A percentile compares a stretch with the other conserved stretches of the same genome.
Evolutionary conservation across 495 filamentous ascomycete species (phyloP).

Genomic region (Lentithecium fluviatile): DNA sequence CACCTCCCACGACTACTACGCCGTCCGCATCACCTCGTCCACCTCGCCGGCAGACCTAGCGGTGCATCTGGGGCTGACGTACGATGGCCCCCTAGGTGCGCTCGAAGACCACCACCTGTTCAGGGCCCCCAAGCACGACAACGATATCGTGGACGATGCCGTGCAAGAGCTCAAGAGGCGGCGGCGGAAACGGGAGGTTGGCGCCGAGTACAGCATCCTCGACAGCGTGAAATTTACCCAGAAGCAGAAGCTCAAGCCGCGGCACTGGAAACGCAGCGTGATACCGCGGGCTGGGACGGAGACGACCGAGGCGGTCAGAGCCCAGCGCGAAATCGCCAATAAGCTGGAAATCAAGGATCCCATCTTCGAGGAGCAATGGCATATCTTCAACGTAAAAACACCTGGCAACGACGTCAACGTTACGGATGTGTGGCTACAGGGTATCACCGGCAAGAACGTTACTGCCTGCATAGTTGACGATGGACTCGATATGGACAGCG

Average conservation of each 20-base stretch:
- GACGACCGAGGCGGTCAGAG: slow-evolving; percentile 50
- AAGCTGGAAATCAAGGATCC: slow-evolving; percentile 77
- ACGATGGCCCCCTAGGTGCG: slow-evolving; percentile 82
- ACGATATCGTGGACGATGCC: slow-evolving; percentile 61
- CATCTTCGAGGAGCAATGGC: slow-evolving; percentile 93
- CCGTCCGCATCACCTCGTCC: slow-evolving; percentile 70
- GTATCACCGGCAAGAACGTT: slow-evolving; percentile 86
- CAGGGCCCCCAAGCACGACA: slow-evolving; percentile 60
- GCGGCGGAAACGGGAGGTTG: slow-evolving; percentile 58
- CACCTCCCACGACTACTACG: slow-evolving; percentile 83
- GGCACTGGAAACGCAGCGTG: slow-evolving; percentile 69
- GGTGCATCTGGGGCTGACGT: slow-evolving; percentile 65
- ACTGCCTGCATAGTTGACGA: slow-evolving; percentile 95
- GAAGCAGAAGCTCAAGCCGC: slow-evolving; percentile 72
- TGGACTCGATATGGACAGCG: slow-evolving; percentile 94
- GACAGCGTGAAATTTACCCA: slow-evolving; percentile 76
- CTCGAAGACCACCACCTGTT: slow-evolving; percentile 84
- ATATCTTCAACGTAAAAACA: slow-evolving; percentile 81
- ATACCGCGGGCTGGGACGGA: slow-evolving; percentile 18
- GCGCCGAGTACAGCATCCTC: slow-evolving; percentile 56
- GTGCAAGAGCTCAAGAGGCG: slow-evolving; percentile 58
- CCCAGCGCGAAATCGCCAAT: slow-evolving; percentile 60
- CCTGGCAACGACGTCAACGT: slow-evolving; percentile 92
- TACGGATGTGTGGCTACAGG: slow-evolving; percentile 83
- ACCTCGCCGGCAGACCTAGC: slow-evolving; percentile 71